Evolutionary conservation across 306 rosid genomes (phyloP).

Genomic region (Trifolium dubium): DNA sequence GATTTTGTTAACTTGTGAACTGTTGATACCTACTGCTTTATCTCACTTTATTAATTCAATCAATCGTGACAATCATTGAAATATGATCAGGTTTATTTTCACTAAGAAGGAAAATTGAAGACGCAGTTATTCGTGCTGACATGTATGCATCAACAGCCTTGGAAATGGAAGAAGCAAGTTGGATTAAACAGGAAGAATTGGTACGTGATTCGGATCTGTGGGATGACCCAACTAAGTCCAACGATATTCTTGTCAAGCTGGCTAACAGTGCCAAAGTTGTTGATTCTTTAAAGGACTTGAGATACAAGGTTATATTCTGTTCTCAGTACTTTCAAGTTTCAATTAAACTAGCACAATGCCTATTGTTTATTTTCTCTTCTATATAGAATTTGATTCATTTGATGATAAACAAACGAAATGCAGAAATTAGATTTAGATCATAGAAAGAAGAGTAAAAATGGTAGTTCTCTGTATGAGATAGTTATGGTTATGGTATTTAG

Average conservation of each 20-base stretch:
- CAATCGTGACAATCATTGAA: constrained; percentile 33
- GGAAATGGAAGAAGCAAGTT: constrained; percentile 72
- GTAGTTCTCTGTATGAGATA: constrained; percentile 16
- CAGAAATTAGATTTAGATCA: neutral
- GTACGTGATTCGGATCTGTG: constrained; percentile 68
- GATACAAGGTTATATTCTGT: constrained; percentile 63
- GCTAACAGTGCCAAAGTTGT: constrained; percentile 76
- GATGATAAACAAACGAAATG: constrained; percentile 1
- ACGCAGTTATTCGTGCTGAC: constrained; percentile 79
- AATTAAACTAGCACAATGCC: neutral
- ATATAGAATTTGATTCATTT: neutral
- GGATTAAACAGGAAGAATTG: constrained; percentile 72
- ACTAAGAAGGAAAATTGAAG: constrained; percentile 77
- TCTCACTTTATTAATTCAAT: constrained; percentile 23
- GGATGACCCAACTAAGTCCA: constrained; percentile 78
- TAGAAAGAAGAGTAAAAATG: constrained; percentile 8
- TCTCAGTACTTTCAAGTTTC: constrained; percentile 25
- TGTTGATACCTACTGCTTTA: constrained; percentile 18
- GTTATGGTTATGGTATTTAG: constrained; percentile 10
- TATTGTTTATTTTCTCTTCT: neutral
- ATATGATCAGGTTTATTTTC: constrained; percentile 67
- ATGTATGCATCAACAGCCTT: constrained; percentile 66
- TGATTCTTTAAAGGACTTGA: constrained; percentile 76
- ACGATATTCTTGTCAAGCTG: constrained; percentile 69
- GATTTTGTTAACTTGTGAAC: too few species aligned